Conservation (phyloP, 768 basidiomycete genomes). For the Chalciporus pseudorubinellus region DNA sequence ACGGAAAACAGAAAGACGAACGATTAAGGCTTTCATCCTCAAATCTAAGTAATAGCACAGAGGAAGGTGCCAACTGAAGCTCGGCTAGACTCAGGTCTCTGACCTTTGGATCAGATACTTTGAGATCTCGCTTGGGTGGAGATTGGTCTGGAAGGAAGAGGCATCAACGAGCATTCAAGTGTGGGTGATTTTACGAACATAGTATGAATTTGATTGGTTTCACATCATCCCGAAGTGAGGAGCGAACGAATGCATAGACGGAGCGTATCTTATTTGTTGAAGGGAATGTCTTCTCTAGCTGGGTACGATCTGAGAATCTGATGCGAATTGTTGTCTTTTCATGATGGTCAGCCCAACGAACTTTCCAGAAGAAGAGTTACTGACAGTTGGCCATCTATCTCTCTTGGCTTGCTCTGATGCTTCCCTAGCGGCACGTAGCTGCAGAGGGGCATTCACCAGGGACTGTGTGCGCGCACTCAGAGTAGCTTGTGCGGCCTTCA, state of each 20-base stretch:
- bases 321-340: constrained; percentile 77
- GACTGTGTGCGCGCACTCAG: constrained; percentile 60
- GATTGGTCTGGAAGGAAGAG: constrained; percentile 55
- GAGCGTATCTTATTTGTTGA: constrained; percentile 78
- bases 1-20: constrained; percentile 27
- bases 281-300: constrained; percentile 74
- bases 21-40: constrained; percentile 70
- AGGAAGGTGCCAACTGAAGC: constrained; percentile 76
- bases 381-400: constrained; percentile 73
- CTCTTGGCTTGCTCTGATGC: constrained; percentile 56
- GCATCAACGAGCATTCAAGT: background rate
- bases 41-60: constrained; percentile 74
- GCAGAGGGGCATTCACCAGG: constrained; percentile 68
- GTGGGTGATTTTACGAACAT: constrained; percentile 50
- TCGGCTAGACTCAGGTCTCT: constrained; percentile 66
- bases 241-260: constrained; percentile 82
- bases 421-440: constrained; percentile 61
- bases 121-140: constrained; percentile 81
- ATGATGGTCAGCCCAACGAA: constrained; percentile 12
- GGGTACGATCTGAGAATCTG: constrained; percentile 76
- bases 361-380: background rate
- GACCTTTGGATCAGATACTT: constrained; percentile 73
- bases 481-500: constrained; percentile 63
- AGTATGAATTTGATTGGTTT: constrained; percentile 80
- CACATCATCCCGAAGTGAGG: constrained; percentile 67